These are phyloP conservation scores for Hymenoscyphus repandus DNA, from an alignment of 2,329 filamentous ascomycete species.

Conservation along the genomic window DNA sequence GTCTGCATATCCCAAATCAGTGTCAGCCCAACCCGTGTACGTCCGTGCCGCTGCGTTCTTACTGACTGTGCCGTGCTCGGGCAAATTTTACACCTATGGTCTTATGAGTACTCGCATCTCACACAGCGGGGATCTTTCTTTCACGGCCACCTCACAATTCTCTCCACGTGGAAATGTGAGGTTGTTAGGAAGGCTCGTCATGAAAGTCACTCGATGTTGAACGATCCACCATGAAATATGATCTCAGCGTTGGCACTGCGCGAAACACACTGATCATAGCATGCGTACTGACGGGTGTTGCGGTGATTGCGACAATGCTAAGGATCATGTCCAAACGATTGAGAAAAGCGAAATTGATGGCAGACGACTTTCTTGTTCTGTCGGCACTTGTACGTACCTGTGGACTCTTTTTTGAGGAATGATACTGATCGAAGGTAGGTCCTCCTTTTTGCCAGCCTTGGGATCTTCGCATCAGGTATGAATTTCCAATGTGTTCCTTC, in stretches of 20 bases:
- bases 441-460: conserved; percentile 7
- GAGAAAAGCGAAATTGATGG: conserved; percentile 1
- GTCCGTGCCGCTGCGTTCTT: too few relatives aligned
- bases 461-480: conserved; percentile 9
- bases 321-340: conserved; percentile 5
- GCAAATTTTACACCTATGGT: too few relatives aligned
- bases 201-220: too few relatives aligned
- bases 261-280: conserved; percentile 6
- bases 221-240: conserved; percentile 7
- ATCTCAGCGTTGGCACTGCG: conserved; percentile 2
- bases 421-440: conserved; percentile 4
- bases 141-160: too few relatives aligned
- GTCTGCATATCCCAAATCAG: too few relatives aligned
- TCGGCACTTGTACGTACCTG: conserved; percentile 7
- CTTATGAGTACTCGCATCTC: too few relatives aligned
- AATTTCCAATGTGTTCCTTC: neutral
- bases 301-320: conserved; percentile 4
- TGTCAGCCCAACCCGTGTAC: too few relatives aligned
- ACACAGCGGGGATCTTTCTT: too few relatives aligned
- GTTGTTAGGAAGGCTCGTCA: too few relatives aligned
- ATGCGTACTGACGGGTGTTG: conserved; percentile 5
- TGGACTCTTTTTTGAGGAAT: neutral
- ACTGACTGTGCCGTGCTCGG: too few relatives aligned
- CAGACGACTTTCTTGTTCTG: conserved; percentile 11
- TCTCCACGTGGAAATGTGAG: too few relatives aligned